Evolutionary conservation across 2,329 filamentous ascomycete species (phyloP).

Genomic region (Ophiognomonia clavigignenti-juglandacearum): DNA sequence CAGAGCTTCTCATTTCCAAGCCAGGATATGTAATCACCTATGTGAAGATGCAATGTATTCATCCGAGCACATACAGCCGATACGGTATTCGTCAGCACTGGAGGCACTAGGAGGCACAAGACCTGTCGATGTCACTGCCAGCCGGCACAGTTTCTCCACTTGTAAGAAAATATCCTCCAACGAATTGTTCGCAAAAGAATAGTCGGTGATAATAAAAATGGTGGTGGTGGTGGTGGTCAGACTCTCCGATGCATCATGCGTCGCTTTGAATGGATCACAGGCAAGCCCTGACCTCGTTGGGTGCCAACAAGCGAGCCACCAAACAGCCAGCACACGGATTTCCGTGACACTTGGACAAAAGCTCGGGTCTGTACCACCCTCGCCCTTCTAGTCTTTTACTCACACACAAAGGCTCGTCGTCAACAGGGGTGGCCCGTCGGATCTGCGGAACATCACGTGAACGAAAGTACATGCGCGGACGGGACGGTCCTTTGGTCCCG

Average conservation of each 20-base stretch:
- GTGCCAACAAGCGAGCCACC: slow-evolving; percentile 1
- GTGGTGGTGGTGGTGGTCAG: slow-evolving; percentile 7
- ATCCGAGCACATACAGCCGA: too few relatives aligned
- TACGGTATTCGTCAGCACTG: too few relatives aligned
- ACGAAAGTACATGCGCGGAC: slow-evolving; percentile 9
- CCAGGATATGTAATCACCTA: too few relatives aligned
- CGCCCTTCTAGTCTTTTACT: not conserved
- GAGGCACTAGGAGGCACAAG: too few relatives aligned
- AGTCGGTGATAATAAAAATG: not conserved
- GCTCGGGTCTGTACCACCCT: not conserved
- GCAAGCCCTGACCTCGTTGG: not conserved
- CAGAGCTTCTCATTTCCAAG: too few relatives aligned
- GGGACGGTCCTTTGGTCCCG: slow-evolving; percentile 11
- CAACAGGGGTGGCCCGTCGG: slow-evolving; percentile 13
- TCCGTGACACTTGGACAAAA: not conserved
- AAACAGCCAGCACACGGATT: slow-evolving; percentile 1
- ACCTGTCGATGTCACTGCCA: too few relatives aligned
- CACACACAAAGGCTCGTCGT: not conserved
- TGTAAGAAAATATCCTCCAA: not conserved
- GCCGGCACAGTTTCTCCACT: too few relatives aligned
- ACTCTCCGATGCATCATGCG: not conserved
- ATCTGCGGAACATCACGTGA: slow-evolving; percentile 14
- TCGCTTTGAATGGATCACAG: not conserved
- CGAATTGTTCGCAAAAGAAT: not conserved
- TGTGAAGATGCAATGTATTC: too few relatives aligned